Conservation (phyloP, 257 asterid species). For the Solanum clarkiae region DNA sequence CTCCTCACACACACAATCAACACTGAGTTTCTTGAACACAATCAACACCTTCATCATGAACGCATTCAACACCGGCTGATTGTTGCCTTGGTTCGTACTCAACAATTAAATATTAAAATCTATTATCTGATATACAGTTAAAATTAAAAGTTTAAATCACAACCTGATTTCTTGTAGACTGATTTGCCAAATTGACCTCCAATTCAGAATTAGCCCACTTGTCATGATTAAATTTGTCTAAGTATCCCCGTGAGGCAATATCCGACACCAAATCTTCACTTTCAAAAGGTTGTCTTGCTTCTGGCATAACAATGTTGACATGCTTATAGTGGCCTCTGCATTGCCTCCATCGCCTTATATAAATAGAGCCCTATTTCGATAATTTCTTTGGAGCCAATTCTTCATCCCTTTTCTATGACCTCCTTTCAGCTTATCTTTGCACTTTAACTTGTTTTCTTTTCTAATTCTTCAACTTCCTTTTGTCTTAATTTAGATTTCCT, state of each 20-base stretch:
- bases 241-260: not conserved
- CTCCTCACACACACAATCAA: too few relatives aligned
- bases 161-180: not conserved
- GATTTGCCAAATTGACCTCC: not conserved
- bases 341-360: not conserved
- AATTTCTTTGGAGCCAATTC: not conserved
- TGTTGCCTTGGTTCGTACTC: not conserved
- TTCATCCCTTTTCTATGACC: not conserved
- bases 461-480: not conserved
- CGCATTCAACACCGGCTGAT: not conserved
- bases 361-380: not conserved
- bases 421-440: not conserved
- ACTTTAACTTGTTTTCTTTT: not conserved
- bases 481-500: not conserved
- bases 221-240: not conserved
- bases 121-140: not conserved
- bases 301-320: not conserved
- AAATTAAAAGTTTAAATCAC: too few relatives aligned
- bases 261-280: not conserved
- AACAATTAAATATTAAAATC: too few relatives aligned
- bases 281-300: not conserved
- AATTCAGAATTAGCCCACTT: not conserved
- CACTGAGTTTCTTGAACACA: too few relatives aligned
- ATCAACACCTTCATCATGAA: not conserved
- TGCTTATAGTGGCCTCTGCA: not conserved